A percentile compares a stretch with the other conserved stretches of the same genome.
These are phyloP conservation scores for Cercophora samala DNA, from an alignment of 495 filamentous ascomycete genomes.

Conservation along the genomic window DNA sequence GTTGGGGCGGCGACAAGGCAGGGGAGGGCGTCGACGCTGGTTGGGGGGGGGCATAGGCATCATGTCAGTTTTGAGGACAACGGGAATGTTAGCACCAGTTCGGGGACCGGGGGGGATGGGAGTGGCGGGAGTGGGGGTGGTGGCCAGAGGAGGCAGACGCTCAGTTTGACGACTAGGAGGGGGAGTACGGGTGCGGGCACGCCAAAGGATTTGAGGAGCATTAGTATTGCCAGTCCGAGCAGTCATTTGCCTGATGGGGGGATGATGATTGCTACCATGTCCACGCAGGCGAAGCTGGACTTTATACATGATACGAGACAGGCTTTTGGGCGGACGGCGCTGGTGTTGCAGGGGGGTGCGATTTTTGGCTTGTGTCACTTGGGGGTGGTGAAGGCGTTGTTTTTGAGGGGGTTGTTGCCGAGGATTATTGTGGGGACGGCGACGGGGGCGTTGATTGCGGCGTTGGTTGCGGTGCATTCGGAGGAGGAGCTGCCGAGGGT, in stretches of 20 bases:
- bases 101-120: background rate
- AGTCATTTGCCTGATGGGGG: constrained; percentile 3
- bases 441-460: constrained; percentile 86
- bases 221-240: constrained; percentile 8
- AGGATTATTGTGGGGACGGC: constrained; percentile 90
- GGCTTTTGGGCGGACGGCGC: constrained; percentile 80
- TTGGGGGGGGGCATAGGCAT: background rate
- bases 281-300: constrained; percentile 81
- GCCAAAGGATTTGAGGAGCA: background rate
- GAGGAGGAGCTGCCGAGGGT: constrained; percentile 80
- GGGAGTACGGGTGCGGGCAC: background rate
- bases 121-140: background rate
- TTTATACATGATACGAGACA: constrained; percentile 86
- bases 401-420: constrained; percentile 77
- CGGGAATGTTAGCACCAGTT: constrained; percentile 7
- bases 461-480: constrained; percentile 82
- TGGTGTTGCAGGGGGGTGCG: constrained; percentile 86
- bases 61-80: constrained; percentile 17
- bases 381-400: constrained; percentile 85
- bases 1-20: background rate
- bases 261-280: constrained; percentile 42
- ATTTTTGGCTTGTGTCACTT: constrained; percentile 91
- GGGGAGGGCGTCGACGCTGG: background rate
- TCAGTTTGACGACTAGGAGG: background rate
- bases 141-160: background rate